Percentiles rank a stretch among this genome's conserved stretches.
Evolutionary conservation across 352 stramenopile genomes (phyloP).

Genomic region (Phytophthora cajani): DNA sequence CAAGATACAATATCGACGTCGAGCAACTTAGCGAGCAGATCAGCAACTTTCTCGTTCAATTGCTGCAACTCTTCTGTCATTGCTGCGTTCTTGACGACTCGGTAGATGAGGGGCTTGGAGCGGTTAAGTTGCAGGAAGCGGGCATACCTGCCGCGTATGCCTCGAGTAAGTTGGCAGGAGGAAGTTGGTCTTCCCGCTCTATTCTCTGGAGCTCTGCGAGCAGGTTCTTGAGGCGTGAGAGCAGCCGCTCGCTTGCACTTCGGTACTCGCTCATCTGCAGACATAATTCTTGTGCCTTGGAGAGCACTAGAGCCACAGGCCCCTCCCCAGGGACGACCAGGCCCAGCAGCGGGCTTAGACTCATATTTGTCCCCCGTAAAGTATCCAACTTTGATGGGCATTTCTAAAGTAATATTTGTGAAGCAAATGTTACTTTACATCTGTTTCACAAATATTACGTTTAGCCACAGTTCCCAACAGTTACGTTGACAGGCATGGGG

Average conservation of each 20-base stretch:
- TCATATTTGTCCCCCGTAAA: neutral
- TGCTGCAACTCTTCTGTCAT: neutral
- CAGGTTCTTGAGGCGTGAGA: neutral
- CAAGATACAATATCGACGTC: neutral
- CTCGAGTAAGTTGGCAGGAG: neutral
- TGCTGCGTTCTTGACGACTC: neutral
- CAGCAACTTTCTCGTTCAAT: neutral
- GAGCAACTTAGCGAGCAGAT: neutral
- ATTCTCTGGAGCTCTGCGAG: neutral
- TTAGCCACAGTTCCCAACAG: too few relatives aligned
- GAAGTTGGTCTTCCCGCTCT: neutral
- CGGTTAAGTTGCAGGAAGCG: slow-evolving; percentile 2
- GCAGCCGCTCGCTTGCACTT: neutral
- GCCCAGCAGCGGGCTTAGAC: neutral
- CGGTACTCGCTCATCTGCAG: neutral
- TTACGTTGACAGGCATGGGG: neutral
- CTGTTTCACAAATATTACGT: too few relatives aligned
- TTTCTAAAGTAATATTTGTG: neutral
- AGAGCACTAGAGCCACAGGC: neutral
- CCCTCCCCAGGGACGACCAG: neutral
- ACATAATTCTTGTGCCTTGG: neutral
- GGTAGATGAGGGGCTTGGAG: neutral
- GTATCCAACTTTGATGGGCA: neutral
- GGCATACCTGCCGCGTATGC: neutral
- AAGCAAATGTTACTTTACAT: too few relatives aligned